These are phyloP conservation scores for Amanita subjunquillea DNA, from an alignment of 768 basidiomycete genomes.

Conservation along the genomic window DNA sequence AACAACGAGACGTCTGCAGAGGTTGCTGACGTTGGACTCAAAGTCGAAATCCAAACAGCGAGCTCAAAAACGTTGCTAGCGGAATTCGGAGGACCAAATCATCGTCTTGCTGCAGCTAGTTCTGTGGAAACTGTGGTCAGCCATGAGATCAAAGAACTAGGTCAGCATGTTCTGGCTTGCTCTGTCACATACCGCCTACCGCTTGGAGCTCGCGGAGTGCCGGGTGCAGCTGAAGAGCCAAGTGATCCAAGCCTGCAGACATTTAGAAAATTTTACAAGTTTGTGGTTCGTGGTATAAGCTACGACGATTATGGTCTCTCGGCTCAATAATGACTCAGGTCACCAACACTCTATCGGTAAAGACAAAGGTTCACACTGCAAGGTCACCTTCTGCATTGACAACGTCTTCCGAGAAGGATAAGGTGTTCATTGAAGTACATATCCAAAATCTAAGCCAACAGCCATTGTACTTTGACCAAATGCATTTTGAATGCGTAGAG, in stretches of 20 bases:
- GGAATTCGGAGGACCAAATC: slow-evolving; percentile 49
- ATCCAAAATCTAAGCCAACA: slow-evolving; percentile 81
- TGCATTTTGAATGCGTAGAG: slow-evolving; percentile 66
- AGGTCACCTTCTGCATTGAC: slow-evolving; percentile 65
- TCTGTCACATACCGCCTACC: slow-evolving; percentile 76
- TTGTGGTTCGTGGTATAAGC: slow-evolving; percentile 47
- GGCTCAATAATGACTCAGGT: slow-evolving; percentile 40
- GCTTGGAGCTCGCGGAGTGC: slow-evolving; percentile 38
- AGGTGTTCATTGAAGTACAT: slow-evolving; percentile 87
- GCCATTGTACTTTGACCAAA: slow-evolving; percentile 70
- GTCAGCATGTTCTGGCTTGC: slow-evolving; percentile 83
- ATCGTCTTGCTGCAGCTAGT: slow-evolving; percentile 41
- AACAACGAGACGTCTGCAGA: slow-evolving; percentile 65
- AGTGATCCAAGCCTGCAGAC: slow-evolving; percentile 51
- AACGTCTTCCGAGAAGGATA: slow-evolving; percentile 55
- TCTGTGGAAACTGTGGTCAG: slow-evolving; percentile 59
- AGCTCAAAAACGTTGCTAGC: slow-evolving; percentile 51
- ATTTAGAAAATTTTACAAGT: slow-evolving; percentile 88
- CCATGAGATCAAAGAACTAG: slow-evolving; percentile 91
- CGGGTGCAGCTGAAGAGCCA: slow-evolving; percentile 36
- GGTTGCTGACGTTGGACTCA: slow-evolving; percentile 54
- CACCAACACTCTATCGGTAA: slow-evolving; percentile 89
- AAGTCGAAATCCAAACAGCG: slow-evolving; percentile 81
- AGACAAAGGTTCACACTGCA: slow-evolving; percentile 83
- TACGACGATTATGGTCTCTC: neutral